Evolutionary conservation across 352 stramenopile species (phyloP), one percentile per base, ranked within the genome.

Genomic region (Halophytophthora batemanensis): DNA sequence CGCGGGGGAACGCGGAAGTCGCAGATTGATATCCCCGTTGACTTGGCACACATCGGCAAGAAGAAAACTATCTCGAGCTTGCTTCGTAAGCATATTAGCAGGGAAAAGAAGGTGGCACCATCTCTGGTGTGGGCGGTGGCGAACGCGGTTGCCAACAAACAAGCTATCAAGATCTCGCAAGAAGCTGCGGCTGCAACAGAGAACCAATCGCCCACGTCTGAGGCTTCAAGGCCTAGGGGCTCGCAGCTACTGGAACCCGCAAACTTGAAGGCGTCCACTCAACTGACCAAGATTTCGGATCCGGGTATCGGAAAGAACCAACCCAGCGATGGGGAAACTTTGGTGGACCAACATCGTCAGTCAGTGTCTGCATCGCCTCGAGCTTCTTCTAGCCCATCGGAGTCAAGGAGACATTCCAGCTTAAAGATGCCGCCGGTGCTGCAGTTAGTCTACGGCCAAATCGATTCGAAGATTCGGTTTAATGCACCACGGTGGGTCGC

Each of bases 51-150:
- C 8, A n/a, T 25, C 14, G 63, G 61, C 6, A 67, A 71, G 33
- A 78, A 59, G 53, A 82, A 78, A 50, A 63, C 59, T 2, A 74
- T 86, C 10, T 61, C 69, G 0, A 69, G 47, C 12, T 46, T 84
- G 3, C 64, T 84, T 49, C 65, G 76, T 6, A 84, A 79, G 29
- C 71, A 79, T 38, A 55, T 78, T 3, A 41, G 71, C 6, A 64
- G 45, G 21, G 64, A 76, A 15, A 76, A 65, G 40, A 62, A 71
- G 48, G 53, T 79, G 2, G 40, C 49, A 5, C 62, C 73, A 6
- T 59, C 61, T 5, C 12, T 61, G 8, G 53, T 53, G 39, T 46
- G 43, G 47, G 22, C 54, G 1, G 51, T 53, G 15, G 41, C 58
- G 31, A 59, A 41, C 35, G 41, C 50, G 8, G 17, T 48, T 25